Evolutionary conservation across 257 asterid species (phyloP), one percentile per base, ranked within the genome.

Genomic region (Penstemon davidsonii): DNA sequence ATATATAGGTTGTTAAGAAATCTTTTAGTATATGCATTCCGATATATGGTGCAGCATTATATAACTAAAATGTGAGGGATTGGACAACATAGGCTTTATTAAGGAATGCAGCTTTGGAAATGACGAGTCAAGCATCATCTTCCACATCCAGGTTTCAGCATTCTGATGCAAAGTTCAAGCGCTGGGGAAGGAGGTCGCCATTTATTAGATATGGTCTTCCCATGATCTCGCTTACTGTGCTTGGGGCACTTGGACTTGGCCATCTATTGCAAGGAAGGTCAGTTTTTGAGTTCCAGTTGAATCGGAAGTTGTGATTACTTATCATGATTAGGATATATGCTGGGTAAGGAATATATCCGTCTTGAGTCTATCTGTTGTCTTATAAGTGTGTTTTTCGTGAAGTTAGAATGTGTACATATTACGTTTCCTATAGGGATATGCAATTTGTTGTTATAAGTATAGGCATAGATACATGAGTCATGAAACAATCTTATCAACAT

Each of bases 191-290:
- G 77, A 80, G 39, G 66, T 75, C 96, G 0, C 98, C 98, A 0
- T 90, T 93, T 71, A 33, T 85, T 71, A 86, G 96, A 84, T 93
- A 88, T 74, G 97, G 98, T 58, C 92, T 90, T 66, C 97, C 97
- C 0, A 88, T 93, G 94, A 93, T 93, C 77, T 93, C 97, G 12
- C 86, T 93, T 57, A 88, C 95, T 45, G 97, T 93, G 67, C 67
- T 93, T 60, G 99, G 99, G 43, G 81, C 97, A 43, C 79, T 93
- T 12, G 99, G 99, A 38, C 96, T 93, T 69, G 95, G 96, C 71
- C 96, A 93, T 76, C 87, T 93, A 59, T 73, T 93, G 62, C 98
- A 90, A 80, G 97, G 98, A 82, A 87, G 97, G 98, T 93, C 58
- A 63, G 96, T 54, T 42, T 62, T 41, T 62, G 18, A 42, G 7